Conservation (phyloP, 495 filamentous ascomycete species). For the Podospora pseudoanserina region DNA sequence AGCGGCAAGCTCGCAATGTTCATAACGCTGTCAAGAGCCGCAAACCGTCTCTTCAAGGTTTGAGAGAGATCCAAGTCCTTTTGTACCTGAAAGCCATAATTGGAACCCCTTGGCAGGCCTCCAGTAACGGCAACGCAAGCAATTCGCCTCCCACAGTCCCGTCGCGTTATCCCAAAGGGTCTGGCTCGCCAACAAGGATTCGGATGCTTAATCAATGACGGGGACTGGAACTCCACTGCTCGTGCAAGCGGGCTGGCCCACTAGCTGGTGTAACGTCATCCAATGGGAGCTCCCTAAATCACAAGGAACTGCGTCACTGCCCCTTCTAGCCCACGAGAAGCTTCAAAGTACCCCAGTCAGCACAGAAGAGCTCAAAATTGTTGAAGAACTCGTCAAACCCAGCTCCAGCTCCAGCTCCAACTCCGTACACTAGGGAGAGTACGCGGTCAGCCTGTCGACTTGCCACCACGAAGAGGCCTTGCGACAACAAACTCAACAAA, state of each 20-base stretch:
- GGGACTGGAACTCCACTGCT: neutral
- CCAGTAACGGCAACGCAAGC: neutral
- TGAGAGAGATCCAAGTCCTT: neutral
- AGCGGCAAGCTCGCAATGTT: neutral
- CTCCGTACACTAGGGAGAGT: neutral
- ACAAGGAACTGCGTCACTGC: conserved; percentile 5
- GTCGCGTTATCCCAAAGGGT: neutral
- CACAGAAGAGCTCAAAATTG: neutral
- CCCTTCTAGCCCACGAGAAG: conserved; percentile 3
- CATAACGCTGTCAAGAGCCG: neutral
- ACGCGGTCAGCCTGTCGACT: neutral
- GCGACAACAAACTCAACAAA: neutral
- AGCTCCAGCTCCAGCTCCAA: neutral
- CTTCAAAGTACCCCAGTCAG: neutral
- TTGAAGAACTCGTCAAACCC: neutral
- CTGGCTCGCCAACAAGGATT: neutral
- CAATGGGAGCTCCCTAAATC: neutral
- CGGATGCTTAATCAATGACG: neutral
- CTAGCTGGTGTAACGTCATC: neutral
- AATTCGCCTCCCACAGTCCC: neutral
- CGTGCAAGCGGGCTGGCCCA: neutral
- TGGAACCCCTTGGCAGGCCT: neutral
- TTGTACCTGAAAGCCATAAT: neutral
- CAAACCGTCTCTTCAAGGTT: neutral
- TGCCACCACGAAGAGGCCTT: neutral